Evolutionary conservation across 495 filamentous ascomycete species (phyloP).

Genomic region (Neurospora sp.): DNA sequence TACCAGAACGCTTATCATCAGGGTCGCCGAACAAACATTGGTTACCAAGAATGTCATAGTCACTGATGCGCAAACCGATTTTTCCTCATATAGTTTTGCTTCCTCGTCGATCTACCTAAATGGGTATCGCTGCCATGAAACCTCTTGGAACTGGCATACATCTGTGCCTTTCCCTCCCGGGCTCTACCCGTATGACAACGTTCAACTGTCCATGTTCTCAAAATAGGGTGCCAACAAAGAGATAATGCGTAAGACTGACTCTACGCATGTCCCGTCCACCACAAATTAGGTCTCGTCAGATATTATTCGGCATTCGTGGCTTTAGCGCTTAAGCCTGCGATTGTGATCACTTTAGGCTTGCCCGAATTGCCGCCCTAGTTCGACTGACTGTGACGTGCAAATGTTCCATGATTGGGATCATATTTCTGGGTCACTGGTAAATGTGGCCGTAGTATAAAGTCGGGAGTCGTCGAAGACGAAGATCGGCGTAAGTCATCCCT

Average conservation of each 20-base stretch:
- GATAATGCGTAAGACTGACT: not conserved
- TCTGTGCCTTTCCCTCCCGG: not conserved
- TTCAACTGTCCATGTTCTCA: not conserved
- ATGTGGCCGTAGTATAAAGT: not conserved
- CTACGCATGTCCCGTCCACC: not conserved
- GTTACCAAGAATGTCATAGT: not conserved
- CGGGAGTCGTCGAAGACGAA: not conserved
- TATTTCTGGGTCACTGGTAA: no score
- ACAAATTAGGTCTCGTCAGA: not conserved
- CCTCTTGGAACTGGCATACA: not conserved
- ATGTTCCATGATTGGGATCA: not conserved
- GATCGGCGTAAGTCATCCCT: not conserved
- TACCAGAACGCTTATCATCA: not conserved
- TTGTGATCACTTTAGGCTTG: not conserved
- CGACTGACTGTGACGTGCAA: not conserved
- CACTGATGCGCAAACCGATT: not conserved
- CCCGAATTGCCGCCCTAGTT: not conserved
- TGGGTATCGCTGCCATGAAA: not conserved
- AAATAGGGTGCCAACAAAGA: not conserved
- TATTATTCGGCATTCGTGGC: not conserved
- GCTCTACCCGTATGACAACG: not conserved
- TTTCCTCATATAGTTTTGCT: no score
- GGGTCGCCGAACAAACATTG: not conserved
- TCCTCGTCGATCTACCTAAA: not conserved
- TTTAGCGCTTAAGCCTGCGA: not conserved